Evolutionary conservation across 1,139 yeast genomes (phyloP).

Genomic region (Zygosaccharomyces sapae): DNA sequence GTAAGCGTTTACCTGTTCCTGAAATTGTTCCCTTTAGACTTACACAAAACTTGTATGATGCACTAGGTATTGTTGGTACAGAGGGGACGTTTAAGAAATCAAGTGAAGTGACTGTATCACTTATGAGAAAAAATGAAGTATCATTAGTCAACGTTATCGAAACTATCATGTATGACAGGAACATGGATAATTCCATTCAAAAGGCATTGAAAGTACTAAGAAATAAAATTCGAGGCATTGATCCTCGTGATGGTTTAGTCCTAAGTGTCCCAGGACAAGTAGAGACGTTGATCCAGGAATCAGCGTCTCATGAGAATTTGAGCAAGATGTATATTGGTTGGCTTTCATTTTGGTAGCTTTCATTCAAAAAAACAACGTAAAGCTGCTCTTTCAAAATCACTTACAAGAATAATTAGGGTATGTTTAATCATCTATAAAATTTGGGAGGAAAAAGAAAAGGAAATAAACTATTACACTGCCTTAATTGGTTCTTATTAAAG

Average conservation of each 20-base stretch:
- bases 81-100: constrained; percentile 86
- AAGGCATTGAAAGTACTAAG: constrained; percentile 68
- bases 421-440: background rate
- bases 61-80: constrained; percentile 83
- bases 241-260: constrained; percentile 78
- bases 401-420: background rate
- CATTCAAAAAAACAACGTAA: background rate
- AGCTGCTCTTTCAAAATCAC: background rate
- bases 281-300: constrained; percentile 80
- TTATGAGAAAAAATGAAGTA: constrained; percentile 78
- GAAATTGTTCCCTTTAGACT: constrained; percentile 92
- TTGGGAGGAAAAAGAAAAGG: background rate
- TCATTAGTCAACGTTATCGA: constrained; percentile 87
- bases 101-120: constrained; percentile 75
- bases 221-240: constrained; percentile 78
- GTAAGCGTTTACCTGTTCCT: constrained; percentile 51
- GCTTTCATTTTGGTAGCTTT: constrained; percentile 64
- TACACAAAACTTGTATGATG: constrained; percentile 85
- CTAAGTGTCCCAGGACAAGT: constrained; percentile 92
- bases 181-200: constrained; percentile 32
- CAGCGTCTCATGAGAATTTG: constrained; percentile 66
- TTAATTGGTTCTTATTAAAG: background rate
- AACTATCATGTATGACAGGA: constrained; percentile 75
- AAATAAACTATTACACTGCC: background rate
- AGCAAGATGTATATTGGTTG: constrained; percentile 93